Evolutionary conservation across 768 basidiomycete species (phyloP), one percentile per base, ranked within the genome.

Genomic region (Infundibulicybe gibba): DNA sequence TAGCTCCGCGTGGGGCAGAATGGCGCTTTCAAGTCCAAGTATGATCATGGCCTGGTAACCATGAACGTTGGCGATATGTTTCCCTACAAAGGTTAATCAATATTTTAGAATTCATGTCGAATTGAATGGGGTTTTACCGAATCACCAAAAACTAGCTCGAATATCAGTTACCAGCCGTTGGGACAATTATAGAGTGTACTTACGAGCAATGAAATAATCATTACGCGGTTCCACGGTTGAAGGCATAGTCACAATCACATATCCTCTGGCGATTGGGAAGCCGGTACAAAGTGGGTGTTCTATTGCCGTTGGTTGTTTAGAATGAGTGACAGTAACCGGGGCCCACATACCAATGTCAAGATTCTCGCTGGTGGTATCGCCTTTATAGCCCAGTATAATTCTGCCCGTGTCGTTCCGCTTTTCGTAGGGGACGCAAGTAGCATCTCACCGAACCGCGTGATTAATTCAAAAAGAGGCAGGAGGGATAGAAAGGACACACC

Each of bases 181-280:
- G 5, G 41, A 4, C 5, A 33, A 37, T 8, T 19, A n/a, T 31
- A 34, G 30, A 17, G 21, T 20, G 59, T 57, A 62, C 66, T 53
- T 49, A 77, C 75, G 60, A 52, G 77, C 76, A 45, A 77, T 61
- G 47, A 76, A 68, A 57, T 78, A 79, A 54, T 71, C 63, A 48
- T 65, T 48, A 31, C 71, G 57, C 11, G 59, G 35, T 10, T 62
- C 15, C 13, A 72, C 61, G 32, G 66, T 53, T 21, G 47, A 49
- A 10, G 75, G 74, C 25, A 76, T 67, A 20, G 54, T 68, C 32
- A 77, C 59, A n/a, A 54, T 49, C n/a, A 68, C 66, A n/a, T 44
- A 50, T 17, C 76, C 76, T 16, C 61, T 58, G 13, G 49, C 56
- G 41, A 77, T 62, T 9, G 60, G 61, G 59, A 78, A 77, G 15